Evolutionary conservation across 2,329 filamentous ascomycete species (phyloP).

Genomic region (Stagonosporopsis rhizophila): DNA sequence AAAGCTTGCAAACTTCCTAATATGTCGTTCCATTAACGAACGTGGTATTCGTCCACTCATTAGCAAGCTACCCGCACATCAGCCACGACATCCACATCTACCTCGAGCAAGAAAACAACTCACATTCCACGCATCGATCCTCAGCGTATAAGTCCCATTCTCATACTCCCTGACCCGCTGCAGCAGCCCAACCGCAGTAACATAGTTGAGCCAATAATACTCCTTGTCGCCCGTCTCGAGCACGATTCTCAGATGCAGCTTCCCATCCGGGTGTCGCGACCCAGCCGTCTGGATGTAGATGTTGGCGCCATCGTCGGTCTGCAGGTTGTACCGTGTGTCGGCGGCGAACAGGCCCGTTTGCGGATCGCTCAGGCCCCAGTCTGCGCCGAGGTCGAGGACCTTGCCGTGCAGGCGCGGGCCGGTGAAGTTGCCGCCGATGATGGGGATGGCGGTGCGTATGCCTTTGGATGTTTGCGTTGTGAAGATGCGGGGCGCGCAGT

Average conservation of each 20-base stretch:
- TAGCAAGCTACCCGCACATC: neutral
- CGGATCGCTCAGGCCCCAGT: conserved; percentile 25
- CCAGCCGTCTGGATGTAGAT: conserved; percentile 41
- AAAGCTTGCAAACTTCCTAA: neutral
- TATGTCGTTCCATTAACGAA: conserved; percentile 14
- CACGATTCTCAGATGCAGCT: conserved; percentile 9
- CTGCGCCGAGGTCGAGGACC: conserved; percentile 41
- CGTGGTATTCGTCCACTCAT: conserved; percentile 15
- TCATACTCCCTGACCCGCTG: conserved; percentile 10
- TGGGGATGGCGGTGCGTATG: conserved; percentile 38
- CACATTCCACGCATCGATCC: conserved; percentile 24
- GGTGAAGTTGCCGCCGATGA: conserved; percentile 41
- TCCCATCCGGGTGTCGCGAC: conserved; percentile 25
- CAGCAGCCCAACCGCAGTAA: conserved; percentile 15
- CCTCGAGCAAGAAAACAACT: neutral
- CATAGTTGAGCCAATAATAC: conserved; percentile 20
- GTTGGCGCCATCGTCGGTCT: conserved; percentile 22
- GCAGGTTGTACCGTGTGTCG: conserved; percentile 21
- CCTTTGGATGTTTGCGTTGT: conserved; percentile 31
- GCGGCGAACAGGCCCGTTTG: conserved; percentile 19
- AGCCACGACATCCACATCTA: neutral
- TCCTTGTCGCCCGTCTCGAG: conserved; percentile 17
- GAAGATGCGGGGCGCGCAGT: conserved; percentile 33
- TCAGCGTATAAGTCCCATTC: conserved; percentile 14
- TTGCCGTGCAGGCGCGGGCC: conserved; percentile 30